Evolutionary conservation across 257 asterid genomes (phyloP).

Genomic region (Salvia miltiorrhiza): DNA sequence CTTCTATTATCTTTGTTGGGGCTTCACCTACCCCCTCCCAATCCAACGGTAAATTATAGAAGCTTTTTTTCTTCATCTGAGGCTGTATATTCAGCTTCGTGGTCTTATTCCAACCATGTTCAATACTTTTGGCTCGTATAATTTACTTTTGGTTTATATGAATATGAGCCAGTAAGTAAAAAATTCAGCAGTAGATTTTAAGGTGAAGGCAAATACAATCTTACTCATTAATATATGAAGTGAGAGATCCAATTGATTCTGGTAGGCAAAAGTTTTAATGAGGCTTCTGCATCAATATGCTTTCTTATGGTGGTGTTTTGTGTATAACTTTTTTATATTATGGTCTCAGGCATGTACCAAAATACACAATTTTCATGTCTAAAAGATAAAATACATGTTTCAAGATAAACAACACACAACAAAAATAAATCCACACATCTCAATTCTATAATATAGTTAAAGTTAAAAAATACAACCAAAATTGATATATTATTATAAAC

Average conservation of each 20-base stretch:
- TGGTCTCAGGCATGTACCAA: too few relatives aligned
- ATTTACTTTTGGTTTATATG: background rate
- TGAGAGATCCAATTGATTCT: background rate
- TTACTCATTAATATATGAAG: background rate
- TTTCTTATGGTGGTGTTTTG: background rate
- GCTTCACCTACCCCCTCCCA: background rate
- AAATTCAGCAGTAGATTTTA: background rate
- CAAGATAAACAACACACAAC: too few relatives aligned
- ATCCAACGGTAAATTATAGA: background rate
- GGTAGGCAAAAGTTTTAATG: background rate
- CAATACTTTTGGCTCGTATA: conserved; percentile 2
- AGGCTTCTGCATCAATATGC: background rate
- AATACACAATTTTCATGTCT: too few relatives aligned
- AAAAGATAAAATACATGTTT: too few relatives aligned
- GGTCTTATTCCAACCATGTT: conserved; percentile 8
- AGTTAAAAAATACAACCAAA: too few relatives aligned
- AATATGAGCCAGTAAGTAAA: conserved; percentile 1
- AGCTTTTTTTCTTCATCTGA: background rate
- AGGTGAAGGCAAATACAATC: conserved; percentile 8
- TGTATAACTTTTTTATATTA: too few relatives aligned
- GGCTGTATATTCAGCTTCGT: conserved; percentile 2
- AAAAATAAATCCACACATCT: too few relatives aligned
- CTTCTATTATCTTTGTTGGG: background rate
- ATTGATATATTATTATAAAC: too few relatives aligned
- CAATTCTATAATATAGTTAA: too few relatives aligned